A percentile compares a stretch with the other conserved stretches of the same genome.
These are phyloP conservation scores for Diaporthe sp. DNA, from an alignment of 2,329 filamentous ascomycete species.

Conservation along the genomic window DNA sequence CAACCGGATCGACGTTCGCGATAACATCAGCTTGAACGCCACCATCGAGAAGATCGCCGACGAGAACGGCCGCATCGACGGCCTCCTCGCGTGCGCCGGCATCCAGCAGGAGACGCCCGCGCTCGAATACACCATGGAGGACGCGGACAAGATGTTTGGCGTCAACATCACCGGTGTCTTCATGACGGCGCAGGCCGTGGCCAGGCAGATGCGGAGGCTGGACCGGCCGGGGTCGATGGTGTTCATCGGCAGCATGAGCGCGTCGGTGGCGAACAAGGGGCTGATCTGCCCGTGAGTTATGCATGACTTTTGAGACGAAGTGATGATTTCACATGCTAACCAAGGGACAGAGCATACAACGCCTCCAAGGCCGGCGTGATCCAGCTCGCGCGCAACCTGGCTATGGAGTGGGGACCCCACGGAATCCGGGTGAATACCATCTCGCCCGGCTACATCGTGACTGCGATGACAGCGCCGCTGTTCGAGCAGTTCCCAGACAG, in stretches of 20 bases:
- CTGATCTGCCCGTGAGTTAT: slow-evolving; percentile 69
- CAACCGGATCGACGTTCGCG: slow-evolving; percentile 83
- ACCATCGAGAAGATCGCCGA: slow-evolving; percentile 78
- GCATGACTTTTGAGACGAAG: not conserved
- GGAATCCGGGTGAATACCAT: slow-evolving; percentile 86
- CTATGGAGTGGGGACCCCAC: slow-evolving; percentile 78
- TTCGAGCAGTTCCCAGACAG: slow-evolving; percentile 82
- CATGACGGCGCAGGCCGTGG: slow-evolving; percentile 90
- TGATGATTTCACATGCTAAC: not conserved
- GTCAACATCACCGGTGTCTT: slow-evolving; percentile 90
- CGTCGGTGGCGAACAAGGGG: slow-evolving; percentile 73
- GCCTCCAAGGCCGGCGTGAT: slow-evolving; percentile 81
- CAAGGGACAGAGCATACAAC: slow-evolving; percentile 73
- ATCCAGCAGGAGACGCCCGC: slow-evolving; percentile 88
- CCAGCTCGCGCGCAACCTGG: slow-evolving; percentile 78
- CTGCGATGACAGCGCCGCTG: slow-evolving; percentile 85
- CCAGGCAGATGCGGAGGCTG: slow-evolving; percentile 76
- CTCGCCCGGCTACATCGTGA: slow-evolving; percentile 84
- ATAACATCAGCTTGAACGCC: slow-evolving; percentile 75
- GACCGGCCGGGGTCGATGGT: slow-evolving; percentile 72
- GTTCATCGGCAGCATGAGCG: slow-evolving; percentile 79
- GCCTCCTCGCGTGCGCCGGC: slow-evolving; percentile 77
- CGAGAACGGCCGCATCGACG: slow-evolving; percentile 80
- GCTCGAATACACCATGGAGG: slow-evolving; percentile 82
- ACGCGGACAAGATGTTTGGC: slow-evolving; percentile 82